Base-by-base conservation (phyloP, 352 stramenopile genomes). In the Peronospora farinosa region DNA sequence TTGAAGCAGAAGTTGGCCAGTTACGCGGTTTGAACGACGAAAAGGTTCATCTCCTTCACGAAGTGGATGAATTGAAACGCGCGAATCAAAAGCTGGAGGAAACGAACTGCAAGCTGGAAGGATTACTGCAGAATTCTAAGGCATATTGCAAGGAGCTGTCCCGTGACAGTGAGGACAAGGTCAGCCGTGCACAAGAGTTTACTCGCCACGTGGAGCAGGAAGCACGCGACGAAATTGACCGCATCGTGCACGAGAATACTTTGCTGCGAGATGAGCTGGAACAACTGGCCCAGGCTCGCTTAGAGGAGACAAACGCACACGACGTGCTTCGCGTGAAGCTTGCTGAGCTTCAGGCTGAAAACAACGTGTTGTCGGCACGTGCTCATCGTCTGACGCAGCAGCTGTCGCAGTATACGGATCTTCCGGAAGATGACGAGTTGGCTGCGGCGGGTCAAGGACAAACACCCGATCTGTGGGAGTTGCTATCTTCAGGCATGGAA, bases 401-500 rank as follows among this genome's bases (percentile, higher is more conserved):
- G 47, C 52, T 94, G 36, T 86, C 76, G 8, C 83, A 92, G 58
- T 94, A 87, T 60, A 90, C 80, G 23, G 79, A 88, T 33, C 62
- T 94, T 21, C 74, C 74, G 1, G 75, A 83, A 19, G 80, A 89
- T 21, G 81, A 90, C 39, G 58, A 70, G 39, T 43, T 87, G 30
- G 57, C 79, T 21, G 58, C 49, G 27, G 62, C 71, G 13, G 67
- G 63, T 9, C 72, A 88, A 35, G 78, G 60, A 21, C 69, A 76
- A 33, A 65, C 78, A 11, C 83, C 83, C 0, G 82, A 94, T 55
- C 56, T 94, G 19, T 94, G 83, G 83, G 80, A 94, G 50, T 51
- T 94, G 38, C 49, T 94, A 30, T 88, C 78, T 12, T 87, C 74
- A 0, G 83, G 83, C n/a, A 92, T 94, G 83, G 83, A 94, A 57